Evolutionary conservation across 805 yeast species (phyloP), one percentile per base, ranked within the genome.

Genomic region (Cyberlindnera saturnus): DNA sequence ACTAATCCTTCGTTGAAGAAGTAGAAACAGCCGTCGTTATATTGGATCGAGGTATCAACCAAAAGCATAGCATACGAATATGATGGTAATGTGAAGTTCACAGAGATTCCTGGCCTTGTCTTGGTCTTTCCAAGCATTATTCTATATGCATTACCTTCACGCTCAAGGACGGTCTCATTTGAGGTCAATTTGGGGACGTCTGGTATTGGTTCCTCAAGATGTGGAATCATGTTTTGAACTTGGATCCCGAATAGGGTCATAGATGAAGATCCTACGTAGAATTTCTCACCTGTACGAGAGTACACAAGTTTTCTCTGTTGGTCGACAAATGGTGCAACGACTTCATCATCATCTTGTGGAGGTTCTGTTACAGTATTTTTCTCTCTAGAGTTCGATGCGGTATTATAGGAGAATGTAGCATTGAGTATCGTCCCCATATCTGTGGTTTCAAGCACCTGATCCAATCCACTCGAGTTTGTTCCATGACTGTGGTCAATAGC

Each of bases 11-110:
- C 95, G 57, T 85, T 85, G 66, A 85, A 85, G 55, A 85, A 85
- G 63, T 85, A 85, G 59, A 85, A 85, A 53, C 95, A 85, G 1
- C 90, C 93, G 61, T 84, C 93, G 53, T 85, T 85, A 60, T 83
- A 85, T 40, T 82, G 81, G 41, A 85, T 75, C 51, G 85, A 85
- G 0, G 87, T 81, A 56, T 85, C 91, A 11, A 85, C 85, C 39
- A 85, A 63, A 13, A 82, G 60, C 75, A 82, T 75, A 6, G 91
- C 89, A 59, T 84, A 83, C 3, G 86, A 77, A 50, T 82, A 84
- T 13, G 87, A 79, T 1, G 95, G 95, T 15, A 85, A 65, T 0
- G 86, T 75, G 56, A 83, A 82, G 53, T 82, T 81, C 19, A 82
- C 86, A 18, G 82, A 73, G 6, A 81, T 69, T 1, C 86, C 84